These are phyloP conservation scores for Alternaria ethzedia DNA, from an alignment of 2,329 filamentous ascomycete species.

Conservation along the genomic window DNA sequence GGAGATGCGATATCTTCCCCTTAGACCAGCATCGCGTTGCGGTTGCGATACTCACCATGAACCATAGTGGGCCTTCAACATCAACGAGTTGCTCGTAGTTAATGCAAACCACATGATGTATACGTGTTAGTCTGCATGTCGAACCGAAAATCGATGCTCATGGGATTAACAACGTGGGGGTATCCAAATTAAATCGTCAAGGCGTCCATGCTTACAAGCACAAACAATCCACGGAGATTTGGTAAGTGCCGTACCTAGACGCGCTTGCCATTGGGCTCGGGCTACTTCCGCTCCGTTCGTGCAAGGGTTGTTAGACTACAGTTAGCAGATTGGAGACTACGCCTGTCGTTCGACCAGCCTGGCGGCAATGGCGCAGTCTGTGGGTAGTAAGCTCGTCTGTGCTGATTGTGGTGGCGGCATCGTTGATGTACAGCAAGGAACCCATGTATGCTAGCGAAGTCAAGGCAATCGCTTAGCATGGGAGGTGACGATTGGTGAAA, in stretches of 20 bases:
- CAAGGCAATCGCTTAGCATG: neutral
- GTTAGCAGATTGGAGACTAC: neutral
- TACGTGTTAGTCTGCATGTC: neutral
- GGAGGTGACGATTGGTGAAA: neutral
- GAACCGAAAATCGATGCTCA: neutral
- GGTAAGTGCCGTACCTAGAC: neutral
- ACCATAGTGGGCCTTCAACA: neutral
- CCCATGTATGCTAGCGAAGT: neutral
- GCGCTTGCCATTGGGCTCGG: too few species aligned
- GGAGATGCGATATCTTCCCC: neutral
- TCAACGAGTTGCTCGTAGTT: neutral
- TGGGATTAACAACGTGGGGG: neutral
- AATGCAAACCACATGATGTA: neutral
- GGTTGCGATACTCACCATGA: neutral
- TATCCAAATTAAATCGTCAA: neutral
- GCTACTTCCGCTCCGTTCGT: neutral
- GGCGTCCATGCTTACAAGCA: neutral
- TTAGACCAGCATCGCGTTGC: neutral
- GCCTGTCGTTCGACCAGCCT: neutral
- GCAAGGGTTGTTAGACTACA: neutral
- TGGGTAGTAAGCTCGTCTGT: neutral
- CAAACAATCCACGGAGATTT: neutral
- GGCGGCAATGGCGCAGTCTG: neutral
- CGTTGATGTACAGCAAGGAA: neutral
- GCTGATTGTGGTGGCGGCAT: neutral